Percentiles rank a stretch among this genome's conserved stretches.
phyloP scores from a whole-genome alignment of 2,329 filamentous ascomycete genomes.

The Colletotrichum sp. region DNA sequence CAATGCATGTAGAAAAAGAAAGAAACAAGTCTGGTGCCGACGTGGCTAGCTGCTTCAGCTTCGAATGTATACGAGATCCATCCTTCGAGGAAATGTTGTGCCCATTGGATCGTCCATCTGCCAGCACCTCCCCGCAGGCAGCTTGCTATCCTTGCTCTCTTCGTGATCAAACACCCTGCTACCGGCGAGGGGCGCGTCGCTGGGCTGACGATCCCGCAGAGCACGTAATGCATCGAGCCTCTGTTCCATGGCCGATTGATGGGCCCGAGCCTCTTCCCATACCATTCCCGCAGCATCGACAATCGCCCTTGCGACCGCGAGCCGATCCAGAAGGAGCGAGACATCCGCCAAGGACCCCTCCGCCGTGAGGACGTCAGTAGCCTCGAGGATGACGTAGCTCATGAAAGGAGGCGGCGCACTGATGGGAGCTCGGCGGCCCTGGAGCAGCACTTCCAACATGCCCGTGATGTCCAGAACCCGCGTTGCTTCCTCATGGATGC shows the following conservation, averaged over 20 bases:
- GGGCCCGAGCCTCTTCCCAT: slow-evolving; percentile 63
- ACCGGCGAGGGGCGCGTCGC: slow-evolving; percentile 30
- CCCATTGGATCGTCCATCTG: slow-evolving; percentile 40
- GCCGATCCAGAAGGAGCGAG: slow-evolving; percentile 55
- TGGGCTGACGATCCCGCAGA: slow-evolving; percentile 36
- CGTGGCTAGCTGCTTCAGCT: neutral
- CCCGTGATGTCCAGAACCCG: slow-evolving; percentile 54
- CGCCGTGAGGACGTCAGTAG: slow-evolving; percentile 70
- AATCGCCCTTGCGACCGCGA: slow-evolving; percentile 57
- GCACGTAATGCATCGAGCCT: slow-evolving; percentile 38
- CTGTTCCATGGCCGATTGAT: slow-evolving; percentile 52
- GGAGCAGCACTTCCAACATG: slow-evolving; percentile 41
- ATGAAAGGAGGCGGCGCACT: slow-evolving; percentile 64
- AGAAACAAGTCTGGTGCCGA: neutral
- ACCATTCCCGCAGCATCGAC: slow-evolving; percentile 61
- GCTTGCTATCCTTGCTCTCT: slow-evolving; percentile 29
- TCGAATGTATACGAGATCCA: slow-evolving; percentile 40
- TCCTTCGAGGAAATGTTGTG: slow-evolving; percentile 37
- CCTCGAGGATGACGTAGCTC: slow-evolving; percentile 66
- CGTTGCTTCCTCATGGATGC: slow-evolving; percentile 57
- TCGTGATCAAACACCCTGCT: slow-evolving; percentile 34
- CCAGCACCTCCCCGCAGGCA: slow-evolving; percentile 30
- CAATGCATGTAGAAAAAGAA: neutral
- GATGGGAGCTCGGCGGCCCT: slow-evolving; percentile 32
- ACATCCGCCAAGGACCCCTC: slow-evolving; percentile 59